phyloP scores from a whole-genome alignment of 164 flowering plant species.

The Piper longum region DNA sequence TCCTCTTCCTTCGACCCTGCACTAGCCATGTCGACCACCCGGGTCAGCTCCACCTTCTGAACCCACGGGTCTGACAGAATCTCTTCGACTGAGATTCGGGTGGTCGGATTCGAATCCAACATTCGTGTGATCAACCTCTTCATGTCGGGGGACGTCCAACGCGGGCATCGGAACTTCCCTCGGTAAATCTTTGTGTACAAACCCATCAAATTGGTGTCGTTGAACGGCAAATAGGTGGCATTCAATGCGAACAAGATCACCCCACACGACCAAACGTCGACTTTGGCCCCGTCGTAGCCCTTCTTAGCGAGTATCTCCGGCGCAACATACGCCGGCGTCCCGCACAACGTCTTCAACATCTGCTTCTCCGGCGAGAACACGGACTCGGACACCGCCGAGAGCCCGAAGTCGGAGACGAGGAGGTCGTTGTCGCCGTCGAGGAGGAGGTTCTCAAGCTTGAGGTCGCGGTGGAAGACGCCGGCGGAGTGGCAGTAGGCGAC shows the following conservation, averaged over 20 bases:
- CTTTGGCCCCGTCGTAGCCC: slow-evolving; percentile 52
- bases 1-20: slow-evolving; percentile 4
- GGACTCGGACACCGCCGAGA: slow-evolving; percentile 42
- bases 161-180: slow-evolving; percentile 51
- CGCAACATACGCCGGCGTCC: slow-evolving; percentile 67
- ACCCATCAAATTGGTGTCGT: slow-evolving; percentile 48
- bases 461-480: slow-evolving; percentile 59
- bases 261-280: slow-evolving; percentile 68
- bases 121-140: slow-evolving; percentile 27
- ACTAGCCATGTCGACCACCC: slow-evolving; percentile 14
- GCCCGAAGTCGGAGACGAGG: slow-evolving; percentile 54
- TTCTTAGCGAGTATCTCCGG: slow-evolving; percentile 56
- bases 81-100: slow-evolving; percentile 40
- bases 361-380: slow-evolving; percentile 25
- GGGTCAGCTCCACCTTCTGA: slow-evolving; percentile 11
- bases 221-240: slow-evolving; percentile 60
- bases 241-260: slow-evolving; percentile 40
- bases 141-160: slow-evolving; percentile 51
- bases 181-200: slow-evolving; percentile 52
- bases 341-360: slow-evolving; percentile 51
- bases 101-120: slow-evolving; percentile 44
- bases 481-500: slow-evolving; percentile 49
- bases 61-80: slow-evolving; percentile 49
- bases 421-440: slow-evolving; percentile 51
- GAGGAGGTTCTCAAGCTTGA: slow-evolving; percentile 60